Percentiles rank a stretch among this genome's conserved stretches.
These are phyloP conservation scores for Fusarium metavorans DNA, from an alignment of 2,329 filamentous ascomycete genomes.

Conservation along the genomic window DNA sequence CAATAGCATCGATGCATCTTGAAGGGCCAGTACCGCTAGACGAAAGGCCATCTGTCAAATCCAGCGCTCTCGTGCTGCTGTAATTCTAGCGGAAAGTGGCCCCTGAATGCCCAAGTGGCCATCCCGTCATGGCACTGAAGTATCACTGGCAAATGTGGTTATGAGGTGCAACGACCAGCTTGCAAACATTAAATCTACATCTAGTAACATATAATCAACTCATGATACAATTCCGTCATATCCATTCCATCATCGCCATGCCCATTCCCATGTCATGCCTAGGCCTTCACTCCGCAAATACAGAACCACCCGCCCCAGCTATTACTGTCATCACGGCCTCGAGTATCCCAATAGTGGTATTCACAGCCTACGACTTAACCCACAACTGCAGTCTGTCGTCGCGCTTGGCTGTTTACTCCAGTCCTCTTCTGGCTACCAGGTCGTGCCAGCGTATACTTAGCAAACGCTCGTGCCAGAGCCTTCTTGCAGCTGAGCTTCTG, in stretches of 20 bases:
- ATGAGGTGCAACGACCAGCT: conserved; percentile 1
- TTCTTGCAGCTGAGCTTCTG: conserved; percentile 99
- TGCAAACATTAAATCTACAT: conserved; percentile 36
- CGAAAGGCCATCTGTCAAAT: not conserved
- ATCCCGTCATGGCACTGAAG: not conserved
- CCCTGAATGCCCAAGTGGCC: not conserved
- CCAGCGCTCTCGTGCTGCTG: too few relatives aligned
- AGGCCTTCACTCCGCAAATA: conserved; percentile 20
- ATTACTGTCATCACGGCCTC: not conserved
- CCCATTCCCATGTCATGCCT: conserved; percentile 9
- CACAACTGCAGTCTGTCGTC: conserved; percentile 47
- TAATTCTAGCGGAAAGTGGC: not conserved
- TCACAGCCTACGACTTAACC: conserved; percentile 22
- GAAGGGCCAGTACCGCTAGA: not conserved
- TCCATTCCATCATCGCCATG: conserved; percentile 21
- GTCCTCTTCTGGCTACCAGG: conserved; percentile 53
- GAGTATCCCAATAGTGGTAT: not conserved
- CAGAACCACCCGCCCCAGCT: conserved; percentile 4
- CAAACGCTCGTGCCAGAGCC: conserved; percentile 91
- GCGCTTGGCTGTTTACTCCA: conserved; percentile 38
- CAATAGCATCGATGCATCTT: not conserved
- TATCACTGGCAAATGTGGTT: not conserved
- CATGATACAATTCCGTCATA: conserved; percentile 23
- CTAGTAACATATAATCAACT: conserved; percentile 11
- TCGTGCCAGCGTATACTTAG: conserved; percentile 83